These are phyloP conservation scores for Cadophora sp. DNA, from an alignment of 2,329 filamentous ascomycete species.

Conservation along the genomic window DNA sequence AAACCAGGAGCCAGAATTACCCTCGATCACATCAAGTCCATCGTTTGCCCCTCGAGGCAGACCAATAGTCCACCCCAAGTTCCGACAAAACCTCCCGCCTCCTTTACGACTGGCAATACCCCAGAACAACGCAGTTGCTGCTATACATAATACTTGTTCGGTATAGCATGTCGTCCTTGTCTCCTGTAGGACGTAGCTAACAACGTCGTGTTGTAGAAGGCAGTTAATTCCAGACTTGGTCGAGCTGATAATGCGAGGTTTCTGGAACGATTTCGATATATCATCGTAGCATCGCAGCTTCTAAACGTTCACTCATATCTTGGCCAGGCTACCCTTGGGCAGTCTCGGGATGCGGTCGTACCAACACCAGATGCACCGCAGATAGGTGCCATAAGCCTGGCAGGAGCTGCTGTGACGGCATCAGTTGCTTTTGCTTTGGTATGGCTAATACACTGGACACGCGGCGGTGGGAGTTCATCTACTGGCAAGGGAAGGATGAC, in stretches of 20 bases:
- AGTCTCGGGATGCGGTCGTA: conserved; percentile 33
- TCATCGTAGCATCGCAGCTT: conserved; percentile 89
- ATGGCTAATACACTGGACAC: conserved; percentile 76
- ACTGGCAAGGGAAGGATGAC: conserved; percentile 63
- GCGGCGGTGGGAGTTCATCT: conserved; percentile 56
- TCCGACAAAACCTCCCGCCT: conserved; percentile 55
- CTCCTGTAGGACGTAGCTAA: conserved; percentile 20
- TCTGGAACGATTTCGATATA: conserved; percentile 91
- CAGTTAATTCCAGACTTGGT: conserved; percentile 74
- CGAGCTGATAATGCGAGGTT: conserved; percentile 83
- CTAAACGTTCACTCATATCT: conserved; percentile 72
- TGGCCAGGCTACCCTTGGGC: conserved; percentile 45
- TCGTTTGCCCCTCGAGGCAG: conserved; percentile 63
- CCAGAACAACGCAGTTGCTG: conserved; percentile 49
- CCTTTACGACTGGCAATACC: conserved; percentile 53
- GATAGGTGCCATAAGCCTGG: conserved; percentile 59
- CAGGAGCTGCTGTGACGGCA: conserved; percentile 70
- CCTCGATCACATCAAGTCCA: conserved; percentile 40
- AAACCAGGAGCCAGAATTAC: conserved; percentile 30
- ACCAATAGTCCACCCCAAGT: conserved; percentile 60
- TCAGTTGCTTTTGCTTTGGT: conserved; percentile 60
- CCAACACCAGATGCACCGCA: conserved; percentile 35
- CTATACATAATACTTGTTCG: conserved; percentile 58
- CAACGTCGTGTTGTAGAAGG: conserved; percentile 57
- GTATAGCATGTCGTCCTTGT: conserved; percentile 47